Evolutionary conservation across 139 green algal genomes (phyloP).

Genomic region (Chlorella sp.): DNA sequence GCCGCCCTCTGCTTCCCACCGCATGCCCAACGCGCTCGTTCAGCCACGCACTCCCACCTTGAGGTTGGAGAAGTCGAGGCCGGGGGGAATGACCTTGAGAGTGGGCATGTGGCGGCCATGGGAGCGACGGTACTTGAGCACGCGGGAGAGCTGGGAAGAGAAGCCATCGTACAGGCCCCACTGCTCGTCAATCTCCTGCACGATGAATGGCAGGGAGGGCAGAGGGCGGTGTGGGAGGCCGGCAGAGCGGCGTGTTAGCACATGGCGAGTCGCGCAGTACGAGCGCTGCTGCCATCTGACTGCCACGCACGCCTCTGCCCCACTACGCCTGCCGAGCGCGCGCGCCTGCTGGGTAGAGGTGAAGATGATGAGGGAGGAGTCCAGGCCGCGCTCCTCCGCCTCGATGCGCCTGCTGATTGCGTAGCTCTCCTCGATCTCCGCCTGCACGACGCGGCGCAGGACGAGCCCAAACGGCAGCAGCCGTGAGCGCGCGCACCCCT

Average conservation of each 20-base stretch:
- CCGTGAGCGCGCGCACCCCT: neutral
- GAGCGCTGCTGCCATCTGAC: too few relatives aligned
- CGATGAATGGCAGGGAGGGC: slow-evolving; percentile 19
- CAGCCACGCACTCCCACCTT: slow-evolving; percentile 32
- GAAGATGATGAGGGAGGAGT: slow-evolving; percentile 84
- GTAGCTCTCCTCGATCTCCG: slow-evolving; percentile 92
- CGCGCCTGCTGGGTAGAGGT: slow-evolving; percentile 90
- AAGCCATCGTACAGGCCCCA: slow-evolving; percentile 95
- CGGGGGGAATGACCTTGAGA: slow-evolving; percentile 92
- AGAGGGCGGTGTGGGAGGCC: too few relatives aligned
- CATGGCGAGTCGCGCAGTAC: too few relatives aligned
- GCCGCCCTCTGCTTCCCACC: too few relatives aligned
- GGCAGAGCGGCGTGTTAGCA: too few relatives aligned
- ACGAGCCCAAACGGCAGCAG: neutral
- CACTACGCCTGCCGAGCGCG: too few relatives aligned
- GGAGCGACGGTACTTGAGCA: slow-evolving; percentile 55
- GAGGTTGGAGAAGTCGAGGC: slow-evolving; percentile 81
- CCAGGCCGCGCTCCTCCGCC: slow-evolving; percentile 90
- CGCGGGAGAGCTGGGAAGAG: slow-evolving; percentile 44
- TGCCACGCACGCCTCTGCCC: too few relatives aligned
- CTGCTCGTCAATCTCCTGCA: slow-evolving; percentile 90
- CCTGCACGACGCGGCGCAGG: slow-evolving; percentile 33
- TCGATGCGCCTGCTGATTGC: slow-evolving; percentile 88
- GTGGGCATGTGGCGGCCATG: slow-evolving; percentile 81
- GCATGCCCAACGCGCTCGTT: too few relatives aligned